These are phyloP conservation scores for Fusarium xylarioides DNA, from an alignment of 2,329 filamentous ascomycete species.

Conservation along the genomic window DNA sequence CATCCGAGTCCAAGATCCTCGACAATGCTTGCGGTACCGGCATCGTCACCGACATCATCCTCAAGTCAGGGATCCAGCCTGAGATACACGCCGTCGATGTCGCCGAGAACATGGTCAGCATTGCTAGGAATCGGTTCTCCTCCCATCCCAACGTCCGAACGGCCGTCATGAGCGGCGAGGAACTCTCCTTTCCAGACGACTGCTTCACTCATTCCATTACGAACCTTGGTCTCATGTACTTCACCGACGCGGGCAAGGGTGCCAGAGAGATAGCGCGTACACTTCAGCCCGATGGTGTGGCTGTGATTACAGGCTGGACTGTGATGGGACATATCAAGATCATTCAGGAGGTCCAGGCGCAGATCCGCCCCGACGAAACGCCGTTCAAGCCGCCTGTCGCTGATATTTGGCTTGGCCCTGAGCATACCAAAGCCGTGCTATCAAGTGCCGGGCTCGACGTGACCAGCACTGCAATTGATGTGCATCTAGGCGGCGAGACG, in stretches of 20 bases:
- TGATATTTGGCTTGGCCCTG: neutral
- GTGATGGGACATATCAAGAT: neutral
- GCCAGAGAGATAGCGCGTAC: neutral
- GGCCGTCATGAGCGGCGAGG: neutral
- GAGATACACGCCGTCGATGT: neutral
- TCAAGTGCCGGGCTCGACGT: neutral
- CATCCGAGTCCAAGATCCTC: neutral
- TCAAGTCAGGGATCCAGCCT: neutral
- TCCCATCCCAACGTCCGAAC: accelerated
- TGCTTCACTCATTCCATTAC: neutral
- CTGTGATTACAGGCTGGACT: accelerated
- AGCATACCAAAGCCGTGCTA: neutral
- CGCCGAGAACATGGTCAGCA: neutral
- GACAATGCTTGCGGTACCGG: neutral
- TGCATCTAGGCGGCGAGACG: neutral
- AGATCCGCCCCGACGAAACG: neutral
- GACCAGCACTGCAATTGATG: neutral
- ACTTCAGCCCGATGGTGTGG: neutral
- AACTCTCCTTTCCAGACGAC: neutral
- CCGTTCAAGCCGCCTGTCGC: accelerated
- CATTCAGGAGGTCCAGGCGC: neutral
- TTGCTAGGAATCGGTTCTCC: neutral
- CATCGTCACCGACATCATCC: neutral
- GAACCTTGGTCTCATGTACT: neutral
- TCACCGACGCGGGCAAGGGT: accelerated